Conservation (phyloP, 164 flowering plant species). For the Vitis amurensis region DNA sequence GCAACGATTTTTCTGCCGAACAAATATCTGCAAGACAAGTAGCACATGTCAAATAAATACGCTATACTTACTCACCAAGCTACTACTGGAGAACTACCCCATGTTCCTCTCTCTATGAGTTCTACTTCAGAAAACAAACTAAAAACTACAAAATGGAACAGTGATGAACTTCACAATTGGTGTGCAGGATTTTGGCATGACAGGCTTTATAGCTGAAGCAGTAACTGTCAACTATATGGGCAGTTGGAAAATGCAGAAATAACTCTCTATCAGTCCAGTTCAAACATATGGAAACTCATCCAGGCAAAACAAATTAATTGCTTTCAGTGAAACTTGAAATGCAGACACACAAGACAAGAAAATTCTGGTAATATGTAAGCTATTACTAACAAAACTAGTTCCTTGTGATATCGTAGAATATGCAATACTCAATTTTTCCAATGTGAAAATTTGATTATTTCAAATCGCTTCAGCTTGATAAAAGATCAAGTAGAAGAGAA, state of each 20-base stretch:
- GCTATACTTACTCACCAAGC: not conserved
- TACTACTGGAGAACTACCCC: not conserved
- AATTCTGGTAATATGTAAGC: too few relatives aligned
- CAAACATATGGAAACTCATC: not conserved
- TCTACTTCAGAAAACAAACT: slow-evolving; percentile 2
- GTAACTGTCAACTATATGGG: not conserved
- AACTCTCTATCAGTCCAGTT: not conserved
- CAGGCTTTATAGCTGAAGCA: not conserved
- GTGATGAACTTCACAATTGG: not conserved
- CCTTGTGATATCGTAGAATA: too few relatives aligned
- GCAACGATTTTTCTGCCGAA: slow-evolving; percentile 92
- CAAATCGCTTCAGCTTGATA: too few relatives aligned
- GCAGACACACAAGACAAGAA: too few relatives aligned
- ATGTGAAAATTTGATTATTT: too few relatives aligned
- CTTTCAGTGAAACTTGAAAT: too few relatives aligned
- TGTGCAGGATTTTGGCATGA: not conserved
- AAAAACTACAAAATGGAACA: not conserved
- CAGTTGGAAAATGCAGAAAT: not conserved
- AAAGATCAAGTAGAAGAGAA: too few relatives aligned
- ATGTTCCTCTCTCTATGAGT: not conserved
- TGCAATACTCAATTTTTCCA: too few relatives aligned
- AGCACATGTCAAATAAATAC: slow-evolving; percentile 1
- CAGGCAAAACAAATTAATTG: too few relatives aligned
- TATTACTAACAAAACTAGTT: too few relatives aligned
- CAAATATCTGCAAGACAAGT: slow-evolving; percentile 74